Conservation (phyloP, 352 stramenopile species). For the Thalassiosira exigua region DNA sequence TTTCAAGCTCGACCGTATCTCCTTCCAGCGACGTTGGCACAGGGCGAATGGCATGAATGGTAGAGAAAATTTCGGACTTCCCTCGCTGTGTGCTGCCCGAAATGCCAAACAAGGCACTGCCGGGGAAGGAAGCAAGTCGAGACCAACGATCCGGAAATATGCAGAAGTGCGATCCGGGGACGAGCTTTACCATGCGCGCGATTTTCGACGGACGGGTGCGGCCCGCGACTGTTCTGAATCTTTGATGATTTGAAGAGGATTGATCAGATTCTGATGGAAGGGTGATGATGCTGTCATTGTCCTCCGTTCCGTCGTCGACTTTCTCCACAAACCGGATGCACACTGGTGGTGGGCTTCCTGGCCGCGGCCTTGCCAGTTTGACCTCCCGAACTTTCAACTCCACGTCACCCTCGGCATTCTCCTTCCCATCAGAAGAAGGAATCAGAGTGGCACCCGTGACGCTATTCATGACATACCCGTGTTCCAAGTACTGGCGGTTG, state of each 20-base stretch:
- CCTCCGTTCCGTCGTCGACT: slow-evolving; percentile 58
- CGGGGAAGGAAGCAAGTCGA: slow-evolving; percentile 29
- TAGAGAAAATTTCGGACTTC: slow-evolving; percentile 51
- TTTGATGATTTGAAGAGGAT: slow-evolving; percentile 25
- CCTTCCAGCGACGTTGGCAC: slow-evolving; percentile 37
- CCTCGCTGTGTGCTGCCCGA: background rate
- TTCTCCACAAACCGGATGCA: slow-evolving; percentile 73
- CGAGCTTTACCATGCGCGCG: slow-evolving; percentile 43
- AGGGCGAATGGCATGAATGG: slow-evolving; percentile 50
- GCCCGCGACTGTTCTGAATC: slow-evolving; percentile 36
- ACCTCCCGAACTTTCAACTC: slow-evolving; percentile 78
- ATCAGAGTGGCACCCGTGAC: slow-evolving; percentile 73
- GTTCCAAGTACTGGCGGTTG: slow-evolving; percentile 71
- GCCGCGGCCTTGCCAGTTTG: slow-evolving; percentile 35
- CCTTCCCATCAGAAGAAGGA: slow-evolving; percentile 16
- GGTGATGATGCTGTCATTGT: slow-evolving; percentile 30
- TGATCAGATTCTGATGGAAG: slow-evolving; percentile 13
- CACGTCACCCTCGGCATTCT: slow-evolving; percentile 35
- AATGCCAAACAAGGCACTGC: slow-evolving; percentile 16
- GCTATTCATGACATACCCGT: slow-evolving; percentile 78
- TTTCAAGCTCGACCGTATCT: slow-evolving; percentile 70
- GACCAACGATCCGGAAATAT: slow-evolving; percentile 46
- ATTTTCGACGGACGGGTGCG: slow-evolving; percentile 44
- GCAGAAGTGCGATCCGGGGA: slow-evolving; percentile 48
- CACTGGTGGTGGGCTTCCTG: slow-evolving; percentile 40